Conservation (phyloP, 2,329 filamentous ascomycete species). For the Diaporthe aspalathi region DNA sequence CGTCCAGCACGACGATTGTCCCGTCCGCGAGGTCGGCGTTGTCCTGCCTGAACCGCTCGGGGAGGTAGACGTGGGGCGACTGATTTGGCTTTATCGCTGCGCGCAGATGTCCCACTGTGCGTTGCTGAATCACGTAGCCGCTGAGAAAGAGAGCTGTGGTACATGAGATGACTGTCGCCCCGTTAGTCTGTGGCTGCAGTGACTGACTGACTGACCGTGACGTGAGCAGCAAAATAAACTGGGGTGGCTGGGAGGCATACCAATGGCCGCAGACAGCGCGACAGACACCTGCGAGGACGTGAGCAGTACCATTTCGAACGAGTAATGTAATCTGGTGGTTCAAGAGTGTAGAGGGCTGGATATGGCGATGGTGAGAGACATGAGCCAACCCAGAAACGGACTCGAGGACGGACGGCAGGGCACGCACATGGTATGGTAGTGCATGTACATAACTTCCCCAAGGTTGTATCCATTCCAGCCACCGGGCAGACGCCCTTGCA, state of each 20-base stretch:
- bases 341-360: constrained; percentile 44
- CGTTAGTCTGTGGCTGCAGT: constrained; percentile 35
- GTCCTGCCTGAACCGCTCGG: constrained; percentile 60
- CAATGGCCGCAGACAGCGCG: constrained; percentile 70
- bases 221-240: constrained; percentile 17
- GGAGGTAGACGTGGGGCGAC: constrained; percentile 61
- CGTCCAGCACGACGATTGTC: constrained; percentile 57
- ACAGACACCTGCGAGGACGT: constrained; percentile 78
- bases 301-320: constrained; percentile 63
- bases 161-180: constrained; percentile 74
- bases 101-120: constrained; percentile 82
- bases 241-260: constrained; percentile 56
- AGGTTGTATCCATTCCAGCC: neutral
- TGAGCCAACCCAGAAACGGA: constrained; percentile 14
- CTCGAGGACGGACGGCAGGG: constrained; percentile 30
- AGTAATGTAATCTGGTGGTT: constrained; percentile 27
- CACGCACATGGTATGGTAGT: neutral
- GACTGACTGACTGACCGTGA: constrained; percentile 28
- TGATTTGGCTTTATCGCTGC: constrained; percentile 71
- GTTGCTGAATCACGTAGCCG: constrained; percentile 88
- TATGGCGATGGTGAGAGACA: constrained; percentile 17
- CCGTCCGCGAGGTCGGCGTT: constrained; percentile 62
- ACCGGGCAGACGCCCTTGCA: constrained; percentile 20
- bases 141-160: constrained; percentile 87
- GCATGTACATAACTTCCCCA: constrained; percentile 25